These are phyloP conservation scores for Buxus sempervirens DNA, from an alignment of 164 flowering plant genomes.

Conservation along the genomic window DNA sequence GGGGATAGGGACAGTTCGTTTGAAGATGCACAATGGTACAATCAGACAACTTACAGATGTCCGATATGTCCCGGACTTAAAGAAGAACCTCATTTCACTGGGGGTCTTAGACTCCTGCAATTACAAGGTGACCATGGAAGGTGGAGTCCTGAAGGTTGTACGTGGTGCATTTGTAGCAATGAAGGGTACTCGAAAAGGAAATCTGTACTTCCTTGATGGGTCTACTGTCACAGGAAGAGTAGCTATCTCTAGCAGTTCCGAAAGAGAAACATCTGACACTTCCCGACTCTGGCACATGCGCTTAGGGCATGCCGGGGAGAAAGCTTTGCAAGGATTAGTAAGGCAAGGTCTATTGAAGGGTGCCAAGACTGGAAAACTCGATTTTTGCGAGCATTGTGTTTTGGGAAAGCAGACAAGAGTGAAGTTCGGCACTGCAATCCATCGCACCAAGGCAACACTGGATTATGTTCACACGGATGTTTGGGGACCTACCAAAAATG, in stretches of 20 bases:
- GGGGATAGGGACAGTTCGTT: not conserved
- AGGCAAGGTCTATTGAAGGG: constrained; percentile 16
- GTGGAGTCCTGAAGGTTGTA: constrained; percentile 5
- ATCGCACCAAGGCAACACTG: not conserved
- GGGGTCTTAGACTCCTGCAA: constrained; percentile 8
- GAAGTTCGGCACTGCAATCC: constrained; percentile 5
- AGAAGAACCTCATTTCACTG: constrained; percentile 13
- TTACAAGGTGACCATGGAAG: not conserved
- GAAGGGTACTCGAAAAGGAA: not conserved
- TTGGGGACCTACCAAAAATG: not conserved
- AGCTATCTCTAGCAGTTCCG: not conserved
- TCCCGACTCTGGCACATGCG: constrained; percentile 17
- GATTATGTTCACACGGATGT: constrained; percentile 10
- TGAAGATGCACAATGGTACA: constrained; percentile 11
- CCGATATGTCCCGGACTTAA: constrained; percentile 12
- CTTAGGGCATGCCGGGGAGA: constrained; percentile 14
- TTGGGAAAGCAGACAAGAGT: constrained; percentile 9
- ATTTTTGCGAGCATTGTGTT: constrained; percentile 10
- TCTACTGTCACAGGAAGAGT: constrained; percentile 1
- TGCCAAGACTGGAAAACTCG: constrained; percentile 1
- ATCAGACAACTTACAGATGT: constrained; percentile 5
- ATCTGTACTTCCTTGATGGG: not conserved
- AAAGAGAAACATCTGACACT: not conserved
- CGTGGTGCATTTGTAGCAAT: constrained; percentile 5
- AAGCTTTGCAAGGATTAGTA: constrained; percentile 7